A percentile compares a stretch with the other conserved stretches of the same genome.
Conservation (phyloP, 2,329 filamentous ascomycete species). For the Ascochyta rabiei region DNA sequence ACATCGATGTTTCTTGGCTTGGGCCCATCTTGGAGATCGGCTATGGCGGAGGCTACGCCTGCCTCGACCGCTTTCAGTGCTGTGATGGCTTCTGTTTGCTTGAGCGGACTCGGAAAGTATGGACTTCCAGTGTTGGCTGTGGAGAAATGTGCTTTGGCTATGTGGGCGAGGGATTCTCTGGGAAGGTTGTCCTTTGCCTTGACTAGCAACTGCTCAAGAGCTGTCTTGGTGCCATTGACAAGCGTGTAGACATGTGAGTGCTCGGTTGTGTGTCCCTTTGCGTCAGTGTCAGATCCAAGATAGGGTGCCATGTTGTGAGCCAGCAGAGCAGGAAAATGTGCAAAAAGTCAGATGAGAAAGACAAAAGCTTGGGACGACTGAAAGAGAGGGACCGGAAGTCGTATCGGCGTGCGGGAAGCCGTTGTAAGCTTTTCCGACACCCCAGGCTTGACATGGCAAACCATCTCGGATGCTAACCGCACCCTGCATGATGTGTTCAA, state of each 20-base stretch:
- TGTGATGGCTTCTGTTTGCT: slow-evolving; percentile 59
- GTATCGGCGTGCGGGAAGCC: slow-evolving; percentile 20
- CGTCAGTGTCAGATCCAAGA: slow-evolving; percentile 25
- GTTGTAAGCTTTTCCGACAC: slow-evolving; percentile 15
- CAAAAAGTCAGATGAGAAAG: background rate
- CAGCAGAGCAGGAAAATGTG: background rate
- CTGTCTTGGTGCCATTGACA: slow-evolving; percentile 41
- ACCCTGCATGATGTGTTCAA: slow-evolving; percentile 10
- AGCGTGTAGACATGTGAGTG: slow-evolving; percentile 32
- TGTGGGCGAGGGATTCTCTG: slow-evolving; percentile 38
- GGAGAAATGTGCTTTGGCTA: slow-evolving; percentile 39
- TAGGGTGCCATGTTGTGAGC: slow-evolving; percentile 35
- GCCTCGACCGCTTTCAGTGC: slow-evolving; percentile 67
- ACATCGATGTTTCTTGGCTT: slow-evolving; percentile 54
- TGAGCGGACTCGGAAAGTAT: slow-evolving; percentile 55
- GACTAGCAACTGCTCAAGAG: slow-evolving; percentile 40
- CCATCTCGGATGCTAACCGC: slow-evolving; percentile 15
- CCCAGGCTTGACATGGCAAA: no score
- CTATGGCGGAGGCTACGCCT: slow-evolving; percentile 64
- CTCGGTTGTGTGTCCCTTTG: slow-evolving; percentile 17
- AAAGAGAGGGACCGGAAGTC: slow-evolving; percentile 11
- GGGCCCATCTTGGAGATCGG: slow-evolving; percentile 59
- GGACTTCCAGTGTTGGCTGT: slow-evolving; percentile 48
- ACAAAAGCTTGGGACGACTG: background rate
- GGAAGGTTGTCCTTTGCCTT: slow-evolving; percentile 45